These are phyloP conservation scores for Monilinia fructigena DNA, from an alignment of 2,329 filamentous ascomycete species.

Conservation along the genomic window DNA sequence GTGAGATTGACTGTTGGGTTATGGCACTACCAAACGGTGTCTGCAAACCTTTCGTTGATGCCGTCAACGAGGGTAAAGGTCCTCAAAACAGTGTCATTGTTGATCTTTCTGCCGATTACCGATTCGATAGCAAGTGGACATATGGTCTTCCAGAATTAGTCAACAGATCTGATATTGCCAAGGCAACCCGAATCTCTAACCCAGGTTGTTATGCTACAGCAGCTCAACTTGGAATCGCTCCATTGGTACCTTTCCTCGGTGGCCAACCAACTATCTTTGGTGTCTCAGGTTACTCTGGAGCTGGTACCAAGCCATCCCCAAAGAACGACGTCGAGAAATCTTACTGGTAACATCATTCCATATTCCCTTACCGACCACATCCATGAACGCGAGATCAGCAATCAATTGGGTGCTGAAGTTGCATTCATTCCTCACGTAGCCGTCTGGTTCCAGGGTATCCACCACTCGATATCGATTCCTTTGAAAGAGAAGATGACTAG, in stretches of 20 bases:
- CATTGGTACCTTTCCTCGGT: constrained; percentile 71
- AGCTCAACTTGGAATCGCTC: constrained; percentile 84
- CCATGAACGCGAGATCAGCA: constrained; percentile 86
- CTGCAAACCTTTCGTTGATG: constrained; percentile 90
- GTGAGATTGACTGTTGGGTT: constrained; percentile 92
- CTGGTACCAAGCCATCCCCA: constrained; percentile 87
- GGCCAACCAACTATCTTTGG: constrained; percentile 83
- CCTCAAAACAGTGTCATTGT: constrained; percentile 72
- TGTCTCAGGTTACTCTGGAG: constrained; percentile 90
- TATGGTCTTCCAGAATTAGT: constrained; percentile 89
- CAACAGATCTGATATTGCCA: constrained; percentile 71
- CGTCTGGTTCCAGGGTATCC: constrained; percentile 96
- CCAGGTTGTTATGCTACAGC: constrained; percentile 95
- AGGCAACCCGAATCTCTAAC: constrained; percentile 81
- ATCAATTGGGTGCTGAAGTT: constrained; percentile 70
- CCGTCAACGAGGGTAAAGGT: constrained; percentile 68
- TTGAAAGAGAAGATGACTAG: constrained; percentile 83
- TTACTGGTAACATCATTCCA: constrained; percentile 84
- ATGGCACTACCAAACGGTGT: constrained; percentile 96
- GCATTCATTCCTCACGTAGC: constrained; percentile 93
- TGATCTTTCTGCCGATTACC: constrained; percentile 94
- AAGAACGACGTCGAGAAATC: constrained; percentile 86
- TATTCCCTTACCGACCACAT: constrained; percentile 93
- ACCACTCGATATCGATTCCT: constrained; percentile 87
- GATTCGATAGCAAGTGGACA: constrained; percentile 81